phyloP scores from a whole-genome alignment of 1,139 yeast genomes.

The Candida anutae region DNA sequence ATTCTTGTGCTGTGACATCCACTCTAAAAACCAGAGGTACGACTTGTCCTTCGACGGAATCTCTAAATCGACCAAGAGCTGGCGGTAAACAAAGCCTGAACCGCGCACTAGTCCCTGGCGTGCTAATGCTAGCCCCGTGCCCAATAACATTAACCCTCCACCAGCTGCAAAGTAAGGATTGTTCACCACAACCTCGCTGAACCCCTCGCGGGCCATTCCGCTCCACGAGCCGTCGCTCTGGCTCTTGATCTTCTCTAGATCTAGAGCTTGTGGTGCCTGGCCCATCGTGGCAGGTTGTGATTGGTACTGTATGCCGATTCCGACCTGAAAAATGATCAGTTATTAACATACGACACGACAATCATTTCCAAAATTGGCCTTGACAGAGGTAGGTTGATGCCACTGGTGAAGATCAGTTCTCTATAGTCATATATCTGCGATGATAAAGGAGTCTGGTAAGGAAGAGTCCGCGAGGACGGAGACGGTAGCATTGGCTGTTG shows the following conservation, averaged over 20 bases:
- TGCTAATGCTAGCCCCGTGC: constrained; percentile 76
- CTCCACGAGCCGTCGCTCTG: constrained; percentile 31
- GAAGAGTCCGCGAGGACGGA: too few species aligned
- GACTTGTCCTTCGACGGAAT: constrained; percentile 92
- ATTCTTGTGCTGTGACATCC: constrained; percentile 85
- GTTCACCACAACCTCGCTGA: constrained; percentile 48
- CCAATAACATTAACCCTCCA: constrained; percentile 91
- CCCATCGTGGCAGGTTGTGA: too few species aligned
- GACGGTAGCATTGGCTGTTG: too few species aligned
- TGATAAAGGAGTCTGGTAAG: too few species aligned
- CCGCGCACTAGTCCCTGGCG: constrained; percentile 61
- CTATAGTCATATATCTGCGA: too few species aligned
- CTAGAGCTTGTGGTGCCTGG: constrained; percentile 12
- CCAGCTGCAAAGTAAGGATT: constrained; percentile 97
- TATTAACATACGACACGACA: neutral
- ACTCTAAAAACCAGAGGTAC: constrained; percentile 88
- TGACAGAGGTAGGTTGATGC: too few species aligned
- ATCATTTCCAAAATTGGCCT: neutral
- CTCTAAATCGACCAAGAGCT: constrained; percentile 83
- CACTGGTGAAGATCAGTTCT: too few species aligned
- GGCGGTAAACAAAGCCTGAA: constrained; percentile 67
- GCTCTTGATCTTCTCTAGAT: constrained; percentile 28
- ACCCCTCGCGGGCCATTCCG: constrained; percentile 29
- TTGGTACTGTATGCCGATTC: too few species aligned
- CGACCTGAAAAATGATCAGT: constrained; percentile 1